Evolutionary conservation across 2,329 filamentous ascomycete genomes (phyloP).

Genomic region (Colletotrichum sp.): DNA sequence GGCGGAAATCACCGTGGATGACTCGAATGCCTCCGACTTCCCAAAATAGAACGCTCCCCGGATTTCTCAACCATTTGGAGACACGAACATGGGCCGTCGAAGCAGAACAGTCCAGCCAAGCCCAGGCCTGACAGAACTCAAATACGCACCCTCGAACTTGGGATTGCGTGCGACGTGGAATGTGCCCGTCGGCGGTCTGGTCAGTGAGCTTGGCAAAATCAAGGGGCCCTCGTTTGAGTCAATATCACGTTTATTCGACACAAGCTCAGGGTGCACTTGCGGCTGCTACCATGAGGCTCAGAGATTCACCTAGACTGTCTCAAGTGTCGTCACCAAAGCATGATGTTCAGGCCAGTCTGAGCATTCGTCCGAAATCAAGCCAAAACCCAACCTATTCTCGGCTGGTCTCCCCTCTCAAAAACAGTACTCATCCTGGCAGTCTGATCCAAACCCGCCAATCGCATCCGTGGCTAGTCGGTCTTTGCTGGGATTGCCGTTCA

Average conservation of each 20-base stretch:
- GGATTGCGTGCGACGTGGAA: neutral
- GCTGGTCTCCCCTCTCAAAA: neutral
- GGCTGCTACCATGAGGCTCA: neutral
- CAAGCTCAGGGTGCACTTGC: neutral
- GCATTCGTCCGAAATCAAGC: neutral
- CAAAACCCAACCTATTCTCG: neutral
- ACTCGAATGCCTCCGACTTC: neutral
- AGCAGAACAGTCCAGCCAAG: neutral
- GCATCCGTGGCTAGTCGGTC: neutral
- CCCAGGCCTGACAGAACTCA: neutral
- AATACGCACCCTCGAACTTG: neutral
- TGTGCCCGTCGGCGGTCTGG: neutral
- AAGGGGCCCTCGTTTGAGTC: neutral
- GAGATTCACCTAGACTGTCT: neutral
- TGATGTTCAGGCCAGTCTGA: neutral
- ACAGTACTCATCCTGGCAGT: neutral
- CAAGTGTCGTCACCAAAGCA: neutral
- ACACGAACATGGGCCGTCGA: neutral
- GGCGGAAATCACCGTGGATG: neutral
- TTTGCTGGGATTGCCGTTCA: neutral
- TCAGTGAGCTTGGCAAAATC: neutral
- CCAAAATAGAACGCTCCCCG: neutral
- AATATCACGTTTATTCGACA: conserved; percentile 3
- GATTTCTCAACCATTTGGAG: neutral
- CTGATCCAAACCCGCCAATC: conserved; percentile 2